Evolutionary conservation across 495 filamentous ascomycete species (phyloP).

Genomic region (Aspergillus sclerotioniger): DNA sequence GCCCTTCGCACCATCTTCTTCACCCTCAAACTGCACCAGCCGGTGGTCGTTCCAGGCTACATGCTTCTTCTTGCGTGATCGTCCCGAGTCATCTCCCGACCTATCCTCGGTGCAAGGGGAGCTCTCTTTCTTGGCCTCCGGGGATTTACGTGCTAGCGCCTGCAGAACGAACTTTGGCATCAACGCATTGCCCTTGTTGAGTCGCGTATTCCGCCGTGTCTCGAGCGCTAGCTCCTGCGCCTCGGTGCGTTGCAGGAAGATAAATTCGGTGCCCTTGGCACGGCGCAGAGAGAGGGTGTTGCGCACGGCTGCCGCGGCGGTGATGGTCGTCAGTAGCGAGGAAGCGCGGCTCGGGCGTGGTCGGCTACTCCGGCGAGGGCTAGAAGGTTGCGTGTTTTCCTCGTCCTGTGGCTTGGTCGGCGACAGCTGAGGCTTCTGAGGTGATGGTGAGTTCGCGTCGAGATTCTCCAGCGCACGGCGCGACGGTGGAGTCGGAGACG

Average conservation of each 20-base stretch:
- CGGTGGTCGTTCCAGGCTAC: slow-evolving; percentile 47
- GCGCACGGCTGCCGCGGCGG: slow-evolving; percentile 31
- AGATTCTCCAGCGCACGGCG: slow-evolving; percentile 52
- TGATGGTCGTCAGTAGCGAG: slow-evolving; percentile 18
- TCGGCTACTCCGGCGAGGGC: slow-evolving; percentile 46
- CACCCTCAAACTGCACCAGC: slow-evolving; percentile 36
- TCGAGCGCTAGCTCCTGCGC: slow-evolving; percentile 55
- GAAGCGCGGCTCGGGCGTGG: slow-evolving; percentile 27
- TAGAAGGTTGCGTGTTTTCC: slow-evolving; percentile 23
- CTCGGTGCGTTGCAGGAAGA: slow-evolving; percentile 56
- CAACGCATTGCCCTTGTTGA: slow-evolving; percentile 55
- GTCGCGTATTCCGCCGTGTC: slow-evolving; percentile 55
- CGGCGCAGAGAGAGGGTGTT: slow-evolving; percentile 55
- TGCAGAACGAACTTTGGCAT: slow-evolving; percentile 47
- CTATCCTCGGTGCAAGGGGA: slow-evolving; percentile 4
- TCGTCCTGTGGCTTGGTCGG: slow-evolving; percentile 27
- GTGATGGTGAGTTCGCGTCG: slow-evolving; percentile 55
- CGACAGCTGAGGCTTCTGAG: slow-evolving; percentile 38
- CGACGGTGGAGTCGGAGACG: slow-evolving; percentile 37
- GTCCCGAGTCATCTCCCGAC: neutral
- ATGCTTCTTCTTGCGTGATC: slow-evolving; percentile 24
- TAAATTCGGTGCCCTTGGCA: slow-evolving; percentile 53
- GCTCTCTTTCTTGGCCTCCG: slow-evolving; percentile 11
- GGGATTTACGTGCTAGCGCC: slow-evolving; percentile 32
- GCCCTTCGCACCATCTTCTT: slow-evolving; percentile 18